Evolutionary conservation across 208 protist species (phyloP).

Genomic region (Acanthamoeba quina): DNA sequence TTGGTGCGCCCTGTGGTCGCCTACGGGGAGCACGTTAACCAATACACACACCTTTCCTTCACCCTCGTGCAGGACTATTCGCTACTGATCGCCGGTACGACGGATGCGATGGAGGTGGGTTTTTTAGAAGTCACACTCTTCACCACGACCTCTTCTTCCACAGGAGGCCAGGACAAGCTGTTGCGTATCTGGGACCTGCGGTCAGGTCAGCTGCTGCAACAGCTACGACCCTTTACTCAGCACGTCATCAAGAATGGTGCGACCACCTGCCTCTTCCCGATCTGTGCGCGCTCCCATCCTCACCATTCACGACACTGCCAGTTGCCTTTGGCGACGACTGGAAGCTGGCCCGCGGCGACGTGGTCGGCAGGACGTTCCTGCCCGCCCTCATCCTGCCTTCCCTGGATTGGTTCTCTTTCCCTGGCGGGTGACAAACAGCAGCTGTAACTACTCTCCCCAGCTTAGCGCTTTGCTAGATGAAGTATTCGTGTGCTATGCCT

Average conservation of each 20-base stretch:
- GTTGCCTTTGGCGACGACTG: constrained; percentile 49
- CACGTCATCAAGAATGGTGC: constrained; percentile 29
- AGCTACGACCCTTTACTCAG: neutral
- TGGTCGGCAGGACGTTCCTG: neutral
- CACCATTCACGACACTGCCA: neutral
- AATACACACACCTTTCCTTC: constrained; percentile 61
- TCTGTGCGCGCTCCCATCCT: neutral
- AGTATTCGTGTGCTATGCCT: neutral
- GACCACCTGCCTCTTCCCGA: neutral
- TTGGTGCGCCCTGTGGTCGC: neutral
- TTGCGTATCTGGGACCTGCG: constrained; percentile 1
- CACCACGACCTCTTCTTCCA: too few species aligned
- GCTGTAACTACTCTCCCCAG: neutral
- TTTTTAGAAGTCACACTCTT: too few species aligned
- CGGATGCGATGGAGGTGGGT: too few species aligned
- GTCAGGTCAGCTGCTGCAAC: neutral
- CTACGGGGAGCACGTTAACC: constrained; percentile 22
- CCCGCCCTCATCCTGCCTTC: constrained; percentile 15
- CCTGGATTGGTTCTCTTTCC: constrained; percentile 37
- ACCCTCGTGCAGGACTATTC: constrained; percentile 51
- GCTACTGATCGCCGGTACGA: constrained; percentile 27
- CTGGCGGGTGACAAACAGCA: neutral
- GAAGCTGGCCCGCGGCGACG: constrained; percentile 25
- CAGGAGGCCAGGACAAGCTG: constrained; percentile 51
- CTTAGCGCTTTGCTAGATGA: too few species aligned